Evolutionary conservation across 192 early-diverging fungal species (phyloP), one percentile per base, ranked within the genome.

Genomic region (Chytriomyces sp.): DNA sequence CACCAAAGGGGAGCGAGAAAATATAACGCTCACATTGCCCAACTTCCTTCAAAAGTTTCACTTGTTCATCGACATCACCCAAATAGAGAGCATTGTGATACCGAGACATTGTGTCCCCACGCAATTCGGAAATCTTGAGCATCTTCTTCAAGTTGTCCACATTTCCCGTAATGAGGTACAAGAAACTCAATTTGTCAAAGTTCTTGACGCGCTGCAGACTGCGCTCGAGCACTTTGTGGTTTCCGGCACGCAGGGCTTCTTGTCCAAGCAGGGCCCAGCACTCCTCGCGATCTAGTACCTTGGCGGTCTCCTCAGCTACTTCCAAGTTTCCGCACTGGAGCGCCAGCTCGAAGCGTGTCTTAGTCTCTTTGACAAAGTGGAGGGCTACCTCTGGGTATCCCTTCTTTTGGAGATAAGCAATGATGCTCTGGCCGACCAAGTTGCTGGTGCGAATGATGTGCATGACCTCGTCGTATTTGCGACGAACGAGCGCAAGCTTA

Each of bases 351-450:
- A 98, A 98, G 2, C 98, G 89, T 14, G 98, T 95, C 59, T 93
- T 93, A 66, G 90, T 90, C 73, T 99, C 98, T 74, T 96, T 91
- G 61, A 99, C 96, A 90, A 99, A 99, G 78, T 98, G 95, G 44
- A 99, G 85, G 5, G 98, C 98, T 81, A 99, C 92, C 82, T 99
- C 98, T 0, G 98, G 94, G 77, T 98, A 98, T 0, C 98, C 98
- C 80, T 99, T 98, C 89, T 98, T 98, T 78, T 99, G 96, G 67
- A 99, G 79, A 78, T 99, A 99, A 0, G 96, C 94, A 81, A 99
- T 99, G 79, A 99, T 99, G 25, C 94, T 93, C 77, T 99, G 98
- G 4, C 98, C 98, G 6, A 98, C 93, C 52, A 99, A 81, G 80
- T 98, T 98, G 5, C 93, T 94, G 64, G 89, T 96, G 55, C 93